Conservation (phyloP, 148 eudicot genomes). For the Rheum nobile region DNA sequence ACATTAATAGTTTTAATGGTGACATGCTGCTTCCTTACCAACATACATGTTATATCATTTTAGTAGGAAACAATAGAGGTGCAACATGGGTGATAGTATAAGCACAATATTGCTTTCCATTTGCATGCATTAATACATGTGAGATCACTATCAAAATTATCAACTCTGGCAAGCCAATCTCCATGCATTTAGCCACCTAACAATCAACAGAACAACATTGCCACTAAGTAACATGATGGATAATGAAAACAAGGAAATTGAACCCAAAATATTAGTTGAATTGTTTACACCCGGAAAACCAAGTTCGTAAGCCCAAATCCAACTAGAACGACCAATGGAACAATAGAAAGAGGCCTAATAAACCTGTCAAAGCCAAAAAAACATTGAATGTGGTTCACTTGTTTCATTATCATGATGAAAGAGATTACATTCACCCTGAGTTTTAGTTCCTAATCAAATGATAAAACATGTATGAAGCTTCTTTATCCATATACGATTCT, state of each 20-base stretch:
- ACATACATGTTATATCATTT: no score
- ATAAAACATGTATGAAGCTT: neutral
- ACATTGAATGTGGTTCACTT: neutral
- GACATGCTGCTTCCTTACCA: no score
- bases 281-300: constrained; percentile 92
- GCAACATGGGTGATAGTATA: neutral
- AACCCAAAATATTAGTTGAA: neutral
- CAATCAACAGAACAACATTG: constrained; percentile 16
- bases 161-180: constrained; percentile 90
- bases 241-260: neutral
- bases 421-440: neutral
- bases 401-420: neutral
- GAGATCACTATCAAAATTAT: constrained; percentile 64
- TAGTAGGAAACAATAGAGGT: neutral
- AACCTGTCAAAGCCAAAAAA: constrained; percentile 31
- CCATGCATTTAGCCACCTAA: constrained; percentile 93
- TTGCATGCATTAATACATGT: constrained; percentile 40
- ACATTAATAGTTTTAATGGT: no score
- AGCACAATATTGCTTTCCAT: neutral
- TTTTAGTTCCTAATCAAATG: neutral
- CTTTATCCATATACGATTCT: neutral
- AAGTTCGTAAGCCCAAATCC: constrained; percentile 97
- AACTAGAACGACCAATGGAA: constrained; percentile 82
- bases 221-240: constrained; percentile 7
- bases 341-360: constrained; percentile 84